A percentile compares a stretch with the other conserved stretches of the same genome.
Evolutionary conservation across 768 basidiomycete species (phyloP).

Genomic region (Lentinula sp.): DNA sequence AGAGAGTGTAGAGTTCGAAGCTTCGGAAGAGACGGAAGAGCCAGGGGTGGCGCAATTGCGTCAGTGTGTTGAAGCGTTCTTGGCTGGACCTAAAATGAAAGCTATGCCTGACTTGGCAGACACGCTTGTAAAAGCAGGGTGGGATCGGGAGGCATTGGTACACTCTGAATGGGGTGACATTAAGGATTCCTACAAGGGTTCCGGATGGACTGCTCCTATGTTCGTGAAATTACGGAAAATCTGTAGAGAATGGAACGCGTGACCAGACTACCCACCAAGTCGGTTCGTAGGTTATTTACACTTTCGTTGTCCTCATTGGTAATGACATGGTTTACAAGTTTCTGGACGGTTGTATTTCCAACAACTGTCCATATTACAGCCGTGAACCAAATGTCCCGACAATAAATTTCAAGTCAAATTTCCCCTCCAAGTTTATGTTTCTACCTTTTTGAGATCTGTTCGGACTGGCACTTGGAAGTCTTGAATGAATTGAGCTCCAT

Average conservation of each 20-base stretch:
- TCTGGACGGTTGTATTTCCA: no score
- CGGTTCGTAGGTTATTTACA: no score
- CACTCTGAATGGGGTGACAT: background rate
- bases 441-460: no score
- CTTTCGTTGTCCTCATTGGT: no score
- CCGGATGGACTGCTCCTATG: background rate
- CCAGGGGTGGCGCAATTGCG: background rate
- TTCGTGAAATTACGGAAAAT: background rate
- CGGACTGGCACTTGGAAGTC: no score
- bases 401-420: no score
- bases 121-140: background rate
- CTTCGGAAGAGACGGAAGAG: background rate
- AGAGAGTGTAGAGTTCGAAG: background rate
- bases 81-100: background rate
- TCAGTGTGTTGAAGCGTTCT: background rate
- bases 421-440: no score
- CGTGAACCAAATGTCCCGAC: no score
- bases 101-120: background rate
- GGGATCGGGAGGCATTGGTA: background rate
- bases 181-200: background rate
- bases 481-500: no score
- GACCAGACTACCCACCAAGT: background rate
- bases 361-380: no score
- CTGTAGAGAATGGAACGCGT: background rate
- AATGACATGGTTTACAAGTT: no score